Base-by-base conservation (phyloP, 257 asterid genomes). In the Capsicum pubescens region DNA sequence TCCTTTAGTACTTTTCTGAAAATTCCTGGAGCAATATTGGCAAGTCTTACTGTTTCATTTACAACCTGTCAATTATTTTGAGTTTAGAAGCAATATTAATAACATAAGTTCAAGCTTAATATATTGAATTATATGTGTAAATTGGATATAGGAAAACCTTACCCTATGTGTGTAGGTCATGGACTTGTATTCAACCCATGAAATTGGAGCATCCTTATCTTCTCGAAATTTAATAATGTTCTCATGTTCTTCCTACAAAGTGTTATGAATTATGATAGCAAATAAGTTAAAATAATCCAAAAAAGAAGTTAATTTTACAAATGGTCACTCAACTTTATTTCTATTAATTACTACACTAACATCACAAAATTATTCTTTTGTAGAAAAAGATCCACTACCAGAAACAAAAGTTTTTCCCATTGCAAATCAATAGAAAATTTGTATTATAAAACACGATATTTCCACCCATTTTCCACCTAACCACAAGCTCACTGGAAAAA, bases 91-190 rank as follows among this genome's bases (percentile, higher is more conserved):
- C 39, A 61, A 8, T 26, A 26, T 26, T 26, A 61, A 60, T 8
- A 59, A 59, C 32, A n/a, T 32, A 17, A 59, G 32, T 17, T 59
- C 12, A 59, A 59, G 32, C 61, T 56, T 56, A 56, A 56, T 13
- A 55, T 55, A 55, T 15, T 55, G 1, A 56, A 56, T 56, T 13
- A 56, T 56, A 14, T 56, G 11, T 26, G 14, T 80, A 58, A 36
- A 81, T 26, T 17, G 12, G 48, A 26, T 35, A n/a, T 81, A 61
- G 19, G 2, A 46, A 36, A 55, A 16, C 14, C 70, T 71, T 35
- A 72, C 81, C 81, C 5, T 74, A 71, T 36, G 81, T n/a, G 85
- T 83, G 48, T 39, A 83, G n/a, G 21, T 71, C 85, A 83, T 83
- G 10, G 82, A 54, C 61, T 70, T 83, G 46, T 83, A 70, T 15